Evolutionary conservation across 177 flowering plant genomes (phyloP).

Genomic region (Tripterygium wilfordii): DNA sequence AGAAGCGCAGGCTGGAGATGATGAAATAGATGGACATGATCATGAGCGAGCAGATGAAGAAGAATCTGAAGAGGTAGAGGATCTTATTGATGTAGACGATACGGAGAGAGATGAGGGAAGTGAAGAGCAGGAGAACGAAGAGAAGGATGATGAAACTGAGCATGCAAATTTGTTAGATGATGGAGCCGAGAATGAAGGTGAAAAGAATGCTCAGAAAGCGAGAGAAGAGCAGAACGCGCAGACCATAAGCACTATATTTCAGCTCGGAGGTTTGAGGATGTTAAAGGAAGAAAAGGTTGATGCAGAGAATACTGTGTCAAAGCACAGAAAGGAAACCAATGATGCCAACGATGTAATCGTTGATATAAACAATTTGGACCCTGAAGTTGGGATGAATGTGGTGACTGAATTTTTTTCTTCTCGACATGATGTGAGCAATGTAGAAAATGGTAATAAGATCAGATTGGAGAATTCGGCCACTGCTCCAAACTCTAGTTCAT

Average conservation of each 20-base stretch:
- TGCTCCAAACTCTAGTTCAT: too few species aligned
- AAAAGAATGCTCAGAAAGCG: not conserved
- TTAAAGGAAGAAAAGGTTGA: not conserved
- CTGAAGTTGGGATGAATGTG: too few species aligned
- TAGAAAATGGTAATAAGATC: too few species aligned
- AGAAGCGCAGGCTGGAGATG: constrained; percentile 17
- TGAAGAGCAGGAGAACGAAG: constrained; percentile 4
- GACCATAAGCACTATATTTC: too few species aligned
- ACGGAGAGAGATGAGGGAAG: constrained; percentile 10
- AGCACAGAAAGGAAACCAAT: not conserved
- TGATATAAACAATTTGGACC: too few species aligned
- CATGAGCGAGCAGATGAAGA: constrained; percentile 19
- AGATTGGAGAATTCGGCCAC: too few species aligned
- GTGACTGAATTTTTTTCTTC: too few species aligned
- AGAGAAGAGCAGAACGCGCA: constrained; percentile 1
- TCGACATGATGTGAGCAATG: too few species aligned
- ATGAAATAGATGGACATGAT: constrained; percentile 13
- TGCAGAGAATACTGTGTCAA: not conserved
- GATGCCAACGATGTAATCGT: too few species aligned
- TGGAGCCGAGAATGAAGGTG: constrained; percentile 2
- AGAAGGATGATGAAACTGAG: constrained; percentile 1
- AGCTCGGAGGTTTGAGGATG: not conserved
- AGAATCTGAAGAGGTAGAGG: constrained; percentile 17
- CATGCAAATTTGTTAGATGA: constrained; percentile 1
- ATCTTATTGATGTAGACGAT: constrained; percentile 19